These are phyloP conservation scores for Botryotinia narcissicola DNA, from an alignment of 2,329 filamentous ascomycete species.

Conservation along the genomic window DNA sequence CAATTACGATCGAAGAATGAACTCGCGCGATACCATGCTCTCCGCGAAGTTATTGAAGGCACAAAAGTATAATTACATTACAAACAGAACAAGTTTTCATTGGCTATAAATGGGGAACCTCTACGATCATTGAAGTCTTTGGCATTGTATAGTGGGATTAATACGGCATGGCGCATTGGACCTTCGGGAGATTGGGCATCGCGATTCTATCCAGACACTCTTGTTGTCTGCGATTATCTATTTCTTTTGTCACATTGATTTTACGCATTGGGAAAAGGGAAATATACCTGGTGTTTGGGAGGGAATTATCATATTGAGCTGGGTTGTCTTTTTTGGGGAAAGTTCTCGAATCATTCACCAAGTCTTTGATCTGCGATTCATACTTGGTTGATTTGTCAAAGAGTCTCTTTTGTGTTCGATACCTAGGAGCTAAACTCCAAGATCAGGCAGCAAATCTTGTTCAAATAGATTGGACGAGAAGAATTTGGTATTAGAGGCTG, in stretches of 20 bases:
- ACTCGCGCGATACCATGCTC: constrained; percentile 33
- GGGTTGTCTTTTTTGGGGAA: constrained; percentile 20
- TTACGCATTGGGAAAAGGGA: constrained; percentile 36
- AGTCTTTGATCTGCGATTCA: constrained; percentile 32
- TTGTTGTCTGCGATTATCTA: constrained; percentile 20
- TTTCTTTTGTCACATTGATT: constrained; percentile 22
- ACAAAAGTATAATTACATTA: constrained; percentile 29
- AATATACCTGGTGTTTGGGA: constrained; percentile 38
- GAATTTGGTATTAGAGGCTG: constrained; percentile 10
- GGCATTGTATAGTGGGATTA: constrained; percentile 35
- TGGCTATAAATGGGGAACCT: constrained; percentile 21
- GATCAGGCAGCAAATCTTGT: constrained; percentile 32
- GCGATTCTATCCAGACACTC: constrained; percentile 25
- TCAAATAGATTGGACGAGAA: constrained; percentile 26
- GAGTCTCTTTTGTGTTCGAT: constrained; percentile 15
- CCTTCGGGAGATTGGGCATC: constrained; percentile 30
- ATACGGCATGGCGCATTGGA: constrained; percentile 35
- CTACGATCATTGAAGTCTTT: constrained; percentile 30
- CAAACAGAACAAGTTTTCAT: constrained; percentile 8
- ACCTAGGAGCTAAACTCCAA: constrained; percentile 34
- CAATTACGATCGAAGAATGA: constrained; percentile 27
- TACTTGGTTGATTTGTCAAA: constrained; percentile 22
- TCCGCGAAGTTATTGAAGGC: constrained; percentile 38
- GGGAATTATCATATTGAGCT: constrained; percentile 19
- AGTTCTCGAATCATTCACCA: constrained; percentile 20